A percentile compares a stretch with the other conserved stretches of the same genome.
Evolutionary conservation across 2,329 filamentous ascomycete genomes (phyloP).

Genomic region (Beauveria sp.): DNA sequence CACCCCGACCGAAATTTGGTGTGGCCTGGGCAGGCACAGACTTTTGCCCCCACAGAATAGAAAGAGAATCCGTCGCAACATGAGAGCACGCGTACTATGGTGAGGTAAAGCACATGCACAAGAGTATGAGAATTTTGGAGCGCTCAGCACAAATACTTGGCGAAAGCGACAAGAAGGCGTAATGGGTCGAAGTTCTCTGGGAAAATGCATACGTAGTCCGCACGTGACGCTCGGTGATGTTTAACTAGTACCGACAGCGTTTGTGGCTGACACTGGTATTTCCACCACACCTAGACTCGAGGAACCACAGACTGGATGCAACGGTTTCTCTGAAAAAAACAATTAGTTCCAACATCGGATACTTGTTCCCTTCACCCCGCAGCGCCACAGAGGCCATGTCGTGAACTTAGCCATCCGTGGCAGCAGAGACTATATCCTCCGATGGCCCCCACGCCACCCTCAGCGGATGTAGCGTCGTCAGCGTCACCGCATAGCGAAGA

Average conservation of each 20-base stretch:
- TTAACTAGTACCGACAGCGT: conserved; percentile 2
- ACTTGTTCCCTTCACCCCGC: background rate
- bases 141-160: background rate
- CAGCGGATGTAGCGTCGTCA: conserved; percentile 19
- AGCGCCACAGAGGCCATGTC: conserved; percentile 8
- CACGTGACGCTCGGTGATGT: conserved; percentile 8
- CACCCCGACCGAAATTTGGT: background rate
- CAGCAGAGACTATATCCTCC: conserved; percentile 3
- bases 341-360: no score
- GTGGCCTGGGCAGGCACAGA: background rate
- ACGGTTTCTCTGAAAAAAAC: background rate
- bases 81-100: background rate
- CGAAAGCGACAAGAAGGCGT: background rate
- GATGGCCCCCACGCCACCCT: conserved; percentile 25
- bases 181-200: background rate
- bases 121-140: background rate
- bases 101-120: background rate
- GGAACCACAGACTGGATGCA: background rate
- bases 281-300: background rate
- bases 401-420: conserved; percentile 3
- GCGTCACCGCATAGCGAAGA: conserved; percentile 19
- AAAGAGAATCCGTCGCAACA: background rate
- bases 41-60: background rate
- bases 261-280: background rate
- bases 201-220: background rate